Base-by-base conservation (phyloP, 495 filamentous ascomycete genomes). In the Podospora sp. region DNA sequence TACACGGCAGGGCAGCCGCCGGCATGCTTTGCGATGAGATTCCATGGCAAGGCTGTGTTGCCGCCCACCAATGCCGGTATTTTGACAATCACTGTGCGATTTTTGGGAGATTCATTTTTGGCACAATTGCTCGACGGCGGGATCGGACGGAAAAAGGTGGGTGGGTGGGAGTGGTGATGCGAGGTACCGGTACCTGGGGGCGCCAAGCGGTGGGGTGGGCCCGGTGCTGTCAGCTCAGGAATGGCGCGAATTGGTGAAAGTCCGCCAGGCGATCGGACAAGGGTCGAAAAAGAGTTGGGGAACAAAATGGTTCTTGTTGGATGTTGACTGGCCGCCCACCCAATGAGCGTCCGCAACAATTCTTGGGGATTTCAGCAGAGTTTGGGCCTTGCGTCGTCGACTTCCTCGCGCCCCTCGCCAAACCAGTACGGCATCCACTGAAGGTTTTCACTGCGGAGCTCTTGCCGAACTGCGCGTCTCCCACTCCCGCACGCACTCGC, bases 281-380 rank as follows among this genome's bases (percentile, higher is more conserved):
- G 72, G 76, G 67, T 70, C 27, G 57, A 73, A 75, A 77, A 77
- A 77, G 68, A 76, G 74, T 76, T 77, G 74, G 76, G 75, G 72
- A 76, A 70, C 63, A 65, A n/a, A 68, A 60, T 70, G 49, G 56
- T 46, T 57, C 68, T 75, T 76, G 76, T 76, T 76, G 74, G 76
- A 72, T 75, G 68, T 77, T 74, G 73, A 73, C 72, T 51, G 52
- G 40, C 57, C n/a, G 35, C 24, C 60, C 62, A 46, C 60, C 75
- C 75, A 77, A 76, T 76, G 62, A 73, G 50, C 62, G 64, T 40
- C 50, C 35, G 64, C 60, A 66, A 63, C 68, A 69, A 60, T 71
- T 67, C 69, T 75, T 70, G 67, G 65, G 69, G 71, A 66, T 65
- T 69, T 66, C 60, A 71, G 65, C 65, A 56, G 46, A 62, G 33